These are phyloP conservation scores for Laetiporus sulphureus DNA, from an alignment of 1,284 basidiomycete genomes.

Conservation along the genomic window DNA sequence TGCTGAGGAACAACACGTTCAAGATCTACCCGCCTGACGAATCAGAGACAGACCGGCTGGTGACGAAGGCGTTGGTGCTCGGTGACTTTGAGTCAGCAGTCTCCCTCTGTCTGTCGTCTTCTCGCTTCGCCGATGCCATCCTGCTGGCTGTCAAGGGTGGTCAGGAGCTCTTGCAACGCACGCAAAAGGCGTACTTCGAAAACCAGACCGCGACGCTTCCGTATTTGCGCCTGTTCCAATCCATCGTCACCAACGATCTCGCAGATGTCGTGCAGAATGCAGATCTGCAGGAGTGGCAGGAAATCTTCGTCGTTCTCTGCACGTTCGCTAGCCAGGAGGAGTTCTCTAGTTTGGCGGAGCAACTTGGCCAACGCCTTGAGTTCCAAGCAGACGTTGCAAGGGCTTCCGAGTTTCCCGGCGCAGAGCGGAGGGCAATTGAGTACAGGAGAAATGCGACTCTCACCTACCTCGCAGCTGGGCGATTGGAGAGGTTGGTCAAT, in stretches of 20 bases:
- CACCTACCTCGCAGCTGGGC: slow-evolving; percentile 87
- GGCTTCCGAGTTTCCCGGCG: slow-evolving; percentile 39
- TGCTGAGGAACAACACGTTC: slow-evolving; percentile 75
- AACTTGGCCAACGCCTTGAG: slow-evolving; percentile 88
- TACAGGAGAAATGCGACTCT: slow-evolving; percentile 88
- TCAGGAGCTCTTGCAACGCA: slow-evolving; percentile 80
- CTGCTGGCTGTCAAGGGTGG: slow-evolving; percentile 91
- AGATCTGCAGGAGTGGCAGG: slow-evolving; percentile 92
- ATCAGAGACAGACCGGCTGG: slow-evolving; percentile 81
- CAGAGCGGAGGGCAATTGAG: slow-evolving; percentile 39
- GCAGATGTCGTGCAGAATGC: slow-evolving; percentile 94
- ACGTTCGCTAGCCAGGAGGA: slow-evolving; percentile 88
- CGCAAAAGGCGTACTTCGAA: slow-evolving; percentile 94
- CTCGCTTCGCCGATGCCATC: slow-evolving; percentile 92
- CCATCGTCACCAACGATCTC: slow-evolving; percentile 90
- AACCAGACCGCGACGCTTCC: slow-evolving; percentile 71
- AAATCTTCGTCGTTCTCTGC: slow-evolving; percentile 95
- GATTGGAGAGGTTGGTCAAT: slow-evolving; percentile 82
- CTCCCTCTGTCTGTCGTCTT: slow-evolving; percentile 83
- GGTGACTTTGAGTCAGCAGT: slow-evolving; percentile 95
- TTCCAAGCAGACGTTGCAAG: slow-evolving; percentile 65
- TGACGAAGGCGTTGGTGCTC: slow-evolving; percentile 90
- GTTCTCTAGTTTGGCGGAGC: slow-evolving; percentile 83
- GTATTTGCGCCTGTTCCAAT: slow-evolving; percentile 93
- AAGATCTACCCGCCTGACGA: slow-evolving; percentile 88